Conservation (phyloP, 2,329 filamentous ascomycete genomes). For the Immersiporthe knoxdaviesiana region DNA sequence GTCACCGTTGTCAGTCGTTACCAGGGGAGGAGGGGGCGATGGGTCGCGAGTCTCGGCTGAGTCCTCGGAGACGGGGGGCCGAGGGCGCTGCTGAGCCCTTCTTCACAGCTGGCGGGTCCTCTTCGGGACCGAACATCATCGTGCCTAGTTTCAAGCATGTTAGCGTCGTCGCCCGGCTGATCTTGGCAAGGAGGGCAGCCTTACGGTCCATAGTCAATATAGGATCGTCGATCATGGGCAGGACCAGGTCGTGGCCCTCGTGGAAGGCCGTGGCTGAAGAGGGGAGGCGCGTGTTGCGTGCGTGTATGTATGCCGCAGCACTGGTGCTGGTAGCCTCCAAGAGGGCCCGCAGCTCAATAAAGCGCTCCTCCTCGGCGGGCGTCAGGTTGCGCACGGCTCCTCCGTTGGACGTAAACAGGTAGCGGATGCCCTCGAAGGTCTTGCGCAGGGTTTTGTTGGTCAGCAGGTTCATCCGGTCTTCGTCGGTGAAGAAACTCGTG, state of each 20-base stretch:
- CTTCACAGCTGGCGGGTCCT: conserved; percentile 13
- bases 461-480: conserved; percentile 60
- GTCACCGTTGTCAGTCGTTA: neutral
- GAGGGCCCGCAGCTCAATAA: conserved; percentile 67
- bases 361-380: conserved; percentile 69
- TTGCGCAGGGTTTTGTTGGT: conserved; percentile 64
- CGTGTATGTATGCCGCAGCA: conserved; percentile 59
- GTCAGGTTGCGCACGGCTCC: conserved; percentile 75
- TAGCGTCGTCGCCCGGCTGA: conserved; percentile 70
- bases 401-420: conserved; percentile 75
- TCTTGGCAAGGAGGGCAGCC: conserved; percentile 68
- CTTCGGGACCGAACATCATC: conserved; percentile 43
- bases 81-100: conserved; percentile 19
- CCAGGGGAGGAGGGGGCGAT: neutral
- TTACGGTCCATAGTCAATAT: conserved; percentile 68
- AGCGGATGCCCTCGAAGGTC: conserved; percentile 65
- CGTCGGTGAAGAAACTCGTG: conserved; percentile 54
- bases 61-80: conserved; percentile 19
- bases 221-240: conserved; percentile 50
- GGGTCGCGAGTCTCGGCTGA: conserved; percentile 15
- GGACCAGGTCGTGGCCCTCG: neutral
- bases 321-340: conserved; percentile 55
- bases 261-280: conserved; percentile 32
- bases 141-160: conserved; percentile 60
- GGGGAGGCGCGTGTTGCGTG: conserved; percentile 43